Conservation (phyloP, 169 alveolate genomes). For the Plasmodium sp. region DNA sequence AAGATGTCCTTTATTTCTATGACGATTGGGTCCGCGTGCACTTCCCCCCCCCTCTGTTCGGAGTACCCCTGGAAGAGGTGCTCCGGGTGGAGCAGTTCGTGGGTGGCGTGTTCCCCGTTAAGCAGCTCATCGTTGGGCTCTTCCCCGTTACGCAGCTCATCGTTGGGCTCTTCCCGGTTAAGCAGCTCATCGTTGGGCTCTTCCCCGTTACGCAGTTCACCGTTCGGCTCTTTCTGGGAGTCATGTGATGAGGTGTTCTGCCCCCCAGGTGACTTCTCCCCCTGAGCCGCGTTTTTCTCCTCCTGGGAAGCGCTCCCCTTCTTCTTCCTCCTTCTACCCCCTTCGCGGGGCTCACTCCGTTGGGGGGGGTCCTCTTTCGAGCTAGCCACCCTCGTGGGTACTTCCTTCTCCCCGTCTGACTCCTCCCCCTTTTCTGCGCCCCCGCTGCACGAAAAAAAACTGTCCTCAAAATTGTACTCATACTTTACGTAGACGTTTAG, state of each 20-base stretch:
- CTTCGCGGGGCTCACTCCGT: neutral
- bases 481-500: conserved; percentile 69
- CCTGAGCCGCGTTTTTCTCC: neutral
- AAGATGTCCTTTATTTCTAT: conserved; percentile 47
- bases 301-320: neutral
- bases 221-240: neutral
- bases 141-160: neutral
- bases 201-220: neutral
- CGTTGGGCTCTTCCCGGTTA: neutral
- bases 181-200: neutral
- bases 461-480: conserved; percentile 51
- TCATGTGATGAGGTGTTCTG: neutral
- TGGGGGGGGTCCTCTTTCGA: neutral
- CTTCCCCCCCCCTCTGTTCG: neutral
- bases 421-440: neutral
- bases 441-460: neutral
- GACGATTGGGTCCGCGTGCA: neutral
- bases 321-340: neutral
- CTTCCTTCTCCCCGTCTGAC: neutral
- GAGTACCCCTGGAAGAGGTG: conserved; percentile 17
- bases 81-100: neutral
- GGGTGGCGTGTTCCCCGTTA: neutral
- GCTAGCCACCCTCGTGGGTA: neutral
- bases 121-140: neutral
- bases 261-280: neutral